Evolutionary conservation across 2,329 filamentous ascomycete species (phyloP), one percentile per base, ranked within the genome.

Genomic region (Monosporascus sp.): DNA sequence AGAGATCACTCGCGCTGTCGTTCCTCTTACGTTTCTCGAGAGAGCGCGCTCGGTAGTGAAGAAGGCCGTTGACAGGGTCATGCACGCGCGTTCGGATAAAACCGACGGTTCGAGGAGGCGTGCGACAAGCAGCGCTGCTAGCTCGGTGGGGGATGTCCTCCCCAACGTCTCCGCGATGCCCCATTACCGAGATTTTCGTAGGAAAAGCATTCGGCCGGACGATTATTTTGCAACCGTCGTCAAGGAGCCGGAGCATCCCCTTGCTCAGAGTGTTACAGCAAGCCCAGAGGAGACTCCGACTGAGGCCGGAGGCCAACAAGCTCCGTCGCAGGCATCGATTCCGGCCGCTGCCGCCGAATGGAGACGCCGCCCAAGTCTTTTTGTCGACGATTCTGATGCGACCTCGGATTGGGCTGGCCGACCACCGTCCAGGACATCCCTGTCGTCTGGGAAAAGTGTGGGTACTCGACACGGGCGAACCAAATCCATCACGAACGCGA

Each of bases 1-100:
- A 65, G 94, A 99, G 71, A 85, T 99, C 64, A 92, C 91, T 46
- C 84, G 85, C 52, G 94, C 94, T 53, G 94, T 99, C 52, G 87
- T 96, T 17, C 92, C 92, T 37, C 84, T 97, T 49, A 92, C 88
- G 7, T 85, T 97, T 57, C 78, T 97, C 20, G 90, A 96, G 65
- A 86, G 91, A 37, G 88, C 94, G 49, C 84, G 86, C 47, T 95
- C 89, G 14, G 89, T 85, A 40, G 81, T 95, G 49, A 86, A 86
- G 70, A 87, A 87, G 65, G 77, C 81, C 4, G 75, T 85, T 6
- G 80, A 77, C 52, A 86, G 85, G 68, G 79, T 87, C 50, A 85
- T 85, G 55, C 80, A 85, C 58, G 77, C 82, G 20, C 75, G 83
- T 7, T 72, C 74, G 47, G 84, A 87, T 51, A 78, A 82, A 52